Evolutionary conservation across 2,329 filamentous ascomycete species (phyloP).

Genomic region (Aschersonia sp.): DNA sequence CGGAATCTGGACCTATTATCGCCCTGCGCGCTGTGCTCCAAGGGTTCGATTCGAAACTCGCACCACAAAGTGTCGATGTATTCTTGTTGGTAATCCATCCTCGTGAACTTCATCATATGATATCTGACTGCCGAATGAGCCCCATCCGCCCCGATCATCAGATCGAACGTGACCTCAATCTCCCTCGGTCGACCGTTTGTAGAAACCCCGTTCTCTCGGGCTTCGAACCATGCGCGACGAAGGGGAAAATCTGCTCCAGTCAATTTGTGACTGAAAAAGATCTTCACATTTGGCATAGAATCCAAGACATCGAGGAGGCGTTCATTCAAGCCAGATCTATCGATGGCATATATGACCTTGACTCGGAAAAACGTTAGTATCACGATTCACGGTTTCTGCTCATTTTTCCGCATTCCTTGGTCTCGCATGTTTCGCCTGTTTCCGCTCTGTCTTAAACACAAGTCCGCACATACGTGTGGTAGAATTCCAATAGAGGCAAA

Average conservation of each 20-base stretch:
- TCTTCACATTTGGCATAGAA: conserved; percentile 71
- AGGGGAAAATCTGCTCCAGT: conserved; percentile 73
- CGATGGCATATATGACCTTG: conserved; percentile 73
- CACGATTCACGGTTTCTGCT: neutral
- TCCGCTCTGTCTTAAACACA: no score
- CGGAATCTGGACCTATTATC: conserved; percentile 40
- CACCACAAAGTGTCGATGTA: conserved; percentile 98
- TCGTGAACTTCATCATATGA: conserved; percentile 89
- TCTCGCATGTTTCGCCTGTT: no score
- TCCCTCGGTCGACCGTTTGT: conserved; percentile 41
- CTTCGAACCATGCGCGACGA: conserved; percentile 80
- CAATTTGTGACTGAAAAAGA: conserved; percentile 90
- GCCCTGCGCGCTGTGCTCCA: conserved; percentile 11
- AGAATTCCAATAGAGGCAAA: no score
- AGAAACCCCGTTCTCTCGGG: conserved; percentile 20
- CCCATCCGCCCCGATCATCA: conserved; percentile 88
- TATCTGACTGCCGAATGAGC: conserved; percentile 85
- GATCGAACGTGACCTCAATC: conserved; percentile 75
- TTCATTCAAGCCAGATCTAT: conserved; percentile 72
- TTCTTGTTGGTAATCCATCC: conserved; percentile 82
- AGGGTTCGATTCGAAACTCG: conserved; percentile 70
- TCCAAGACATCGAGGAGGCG: conserved; percentile 73
- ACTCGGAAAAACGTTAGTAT: conserved; percentile 3
- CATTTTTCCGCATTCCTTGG: no score
- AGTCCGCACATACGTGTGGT: no score